These are phyloP conservation scores for Geotrichum australiense DNA, from an alignment of 1,139 yeast species.

Conservation along the genomic window DNA sequence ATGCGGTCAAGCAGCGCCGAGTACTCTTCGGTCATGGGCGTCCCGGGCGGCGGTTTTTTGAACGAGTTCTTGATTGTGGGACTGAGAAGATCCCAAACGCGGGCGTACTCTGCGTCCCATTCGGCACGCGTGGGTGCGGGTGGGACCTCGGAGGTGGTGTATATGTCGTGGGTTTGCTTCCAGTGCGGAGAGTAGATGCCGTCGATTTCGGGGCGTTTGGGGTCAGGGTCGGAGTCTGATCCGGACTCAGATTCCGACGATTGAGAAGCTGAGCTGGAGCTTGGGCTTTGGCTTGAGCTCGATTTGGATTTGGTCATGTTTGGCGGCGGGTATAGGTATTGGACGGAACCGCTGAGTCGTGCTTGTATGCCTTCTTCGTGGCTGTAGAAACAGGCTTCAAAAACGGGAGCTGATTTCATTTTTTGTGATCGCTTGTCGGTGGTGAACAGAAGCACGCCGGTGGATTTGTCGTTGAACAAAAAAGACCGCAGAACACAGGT, in stretches of 20 bases:
- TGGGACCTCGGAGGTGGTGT: slow-evolving; percentile 47
- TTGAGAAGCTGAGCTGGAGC: neutral
- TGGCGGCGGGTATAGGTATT: slow-evolving; percentile 33
- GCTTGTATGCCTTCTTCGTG: slow-evolving; percentile 56
- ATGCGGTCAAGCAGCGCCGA: slow-evolving; percentile 59
- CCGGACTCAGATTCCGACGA: slow-evolving; percentile 9
- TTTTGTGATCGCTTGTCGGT: slow-evolving; percentile 70
- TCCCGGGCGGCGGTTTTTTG: slow-evolving; percentile 66
- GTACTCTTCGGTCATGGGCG: slow-evolving; percentile 50
- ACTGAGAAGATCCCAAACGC: slow-evolving; percentile 60
- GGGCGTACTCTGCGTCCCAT: slow-evolving; percentile 54
- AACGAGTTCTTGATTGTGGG: slow-evolving; percentile 55
- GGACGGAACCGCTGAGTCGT: slow-evolving; percentile 61
- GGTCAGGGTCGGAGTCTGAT: no score
- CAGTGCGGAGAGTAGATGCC: slow-evolving; percentile 35
- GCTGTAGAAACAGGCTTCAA: slow-evolving; percentile 75
- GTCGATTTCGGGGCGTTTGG: neutral
- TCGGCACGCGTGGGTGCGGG: slow-evolving; percentile 53
- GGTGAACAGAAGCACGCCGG: slow-evolving; percentile 61
- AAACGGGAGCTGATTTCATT: slow-evolving; percentile 45
- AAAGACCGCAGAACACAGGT: slow-evolving; percentile 72
- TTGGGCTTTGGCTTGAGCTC: neutral
- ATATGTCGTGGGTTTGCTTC: slow-evolving; percentile 42
- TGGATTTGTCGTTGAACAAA: slow-evolving; percentile 59
- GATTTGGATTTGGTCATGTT: neutral